Percentiles rank a stretch among this genome's conserved stretches.
Evolutionary conservation across 2,329 filamentous ascomycete species (phyloP).

Genomic region (Scedosporium minutisporum): DNA sequence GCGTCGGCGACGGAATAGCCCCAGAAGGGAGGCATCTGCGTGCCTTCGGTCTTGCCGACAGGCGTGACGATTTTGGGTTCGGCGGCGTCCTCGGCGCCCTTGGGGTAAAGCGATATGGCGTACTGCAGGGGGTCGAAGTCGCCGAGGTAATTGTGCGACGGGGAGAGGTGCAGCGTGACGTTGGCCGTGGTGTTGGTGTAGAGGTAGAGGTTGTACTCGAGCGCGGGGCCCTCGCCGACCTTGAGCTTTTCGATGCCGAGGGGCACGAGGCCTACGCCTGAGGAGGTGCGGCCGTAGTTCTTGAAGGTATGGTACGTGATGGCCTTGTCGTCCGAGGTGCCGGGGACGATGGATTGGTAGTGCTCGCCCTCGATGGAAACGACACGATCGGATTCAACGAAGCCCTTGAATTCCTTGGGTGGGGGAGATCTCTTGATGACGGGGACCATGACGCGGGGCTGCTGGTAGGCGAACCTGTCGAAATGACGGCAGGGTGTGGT

Average conservation of each 20-base stretch:
- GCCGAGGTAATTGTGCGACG: constrained; percentile 42
- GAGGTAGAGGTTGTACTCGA: constrained; percentile 53
- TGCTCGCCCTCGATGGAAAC: constrained; percentile 46
- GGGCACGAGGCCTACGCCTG: constrained; percentile 48
- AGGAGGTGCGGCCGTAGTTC: constrained; percentile 47
- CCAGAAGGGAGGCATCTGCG: constrained; percentile 31
- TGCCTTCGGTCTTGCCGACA: constrained; percentile 31
- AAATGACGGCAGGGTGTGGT: constrained; percentile 34
- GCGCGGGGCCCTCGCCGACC: constrained; percentile 37
- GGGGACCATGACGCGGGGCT: constrained; percentile 43
- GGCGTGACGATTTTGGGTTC: constrained; percentile 27
- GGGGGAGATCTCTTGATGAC: constrained; percentile 40
- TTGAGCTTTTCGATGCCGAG: constrained; percentile 39
- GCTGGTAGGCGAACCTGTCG: constrained; percentile 29
- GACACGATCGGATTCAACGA: constrained; percentile 51
- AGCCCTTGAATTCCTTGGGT: constrained; percentile 43
- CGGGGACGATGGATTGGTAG: constrained; percentile 31
- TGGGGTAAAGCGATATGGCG: constrained; percentile 35
- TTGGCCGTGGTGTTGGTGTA: constrained; percentile 41
- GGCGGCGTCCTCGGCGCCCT: constrained; percentile 16
- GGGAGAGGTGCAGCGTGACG: constrained; percentile 40
- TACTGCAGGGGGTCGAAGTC: constrained; percentile 40
- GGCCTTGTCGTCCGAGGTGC: constrained; percentile 15
- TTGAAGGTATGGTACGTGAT: constrained; percentile 42
- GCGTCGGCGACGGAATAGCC: constrained; percentile 31